phyloP scores from a whole-genome alignment of 1,284 basidiomycete genomes.

The Limonomyces culmigenus region DNA sequence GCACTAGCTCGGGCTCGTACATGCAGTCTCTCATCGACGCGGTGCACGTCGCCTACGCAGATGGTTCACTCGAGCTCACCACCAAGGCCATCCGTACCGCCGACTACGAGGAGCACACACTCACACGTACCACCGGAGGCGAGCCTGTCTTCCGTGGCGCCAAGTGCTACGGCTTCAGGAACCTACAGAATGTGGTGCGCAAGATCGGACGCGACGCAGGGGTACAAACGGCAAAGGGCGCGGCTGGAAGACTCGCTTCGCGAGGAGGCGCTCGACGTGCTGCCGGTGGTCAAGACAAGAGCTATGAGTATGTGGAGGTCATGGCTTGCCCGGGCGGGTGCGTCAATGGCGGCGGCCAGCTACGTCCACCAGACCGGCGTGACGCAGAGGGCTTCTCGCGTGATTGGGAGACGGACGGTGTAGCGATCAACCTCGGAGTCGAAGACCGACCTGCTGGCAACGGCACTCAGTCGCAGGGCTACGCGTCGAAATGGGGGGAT shows the following conservation, averaged over 20 bases:
- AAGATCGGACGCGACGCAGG: slow-evolving; percentile 82
- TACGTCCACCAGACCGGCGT: slow-evolving; percentile 35
- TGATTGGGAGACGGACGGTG: slow-evolving; percentile 37
- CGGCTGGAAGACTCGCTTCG: slow-evolving; percentile 38
- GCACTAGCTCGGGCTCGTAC: slow-evolving; percentile 90
- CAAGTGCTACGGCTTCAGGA: slow-evolving; percentile 94
- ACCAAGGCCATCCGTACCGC: background rate
- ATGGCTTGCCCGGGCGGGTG: slow-evolving; percentile 99
- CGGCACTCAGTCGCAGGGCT: slow-evolving; percentile 15
- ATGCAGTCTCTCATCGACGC: slow-evolving; percentile 44
- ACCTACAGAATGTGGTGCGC: slow-evolving; percentile 92
- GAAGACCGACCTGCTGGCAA: too few relatives aligned
- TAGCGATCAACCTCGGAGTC: slow-evolving; percentile 22
- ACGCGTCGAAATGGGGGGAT: slow-evolving; percentile 44
- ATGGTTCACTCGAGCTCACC: background rate
- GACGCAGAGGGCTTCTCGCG: slow-evolving; percentile 48
- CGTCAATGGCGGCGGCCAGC: slow-evolving; percentile 94
- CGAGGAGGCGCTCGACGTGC: slow-evolving; percentile 15
- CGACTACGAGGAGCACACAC: background rate
- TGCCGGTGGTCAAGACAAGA: slow-evolving; percentile 27
- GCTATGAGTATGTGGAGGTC: slow-evolving; percentile 94
- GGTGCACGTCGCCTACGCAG: slow-evolving; percentile 28
- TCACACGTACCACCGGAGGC: slow-evolving; percentile 14
- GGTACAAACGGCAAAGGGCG: slow-evolving; percentile 51
- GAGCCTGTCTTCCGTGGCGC: slow-evolving; percentile 79